These are phyloP conservation scores for Zea mays DNA, from an alignment of 176 grass and related monocot species.

Conservation along the genomic window DNA sequence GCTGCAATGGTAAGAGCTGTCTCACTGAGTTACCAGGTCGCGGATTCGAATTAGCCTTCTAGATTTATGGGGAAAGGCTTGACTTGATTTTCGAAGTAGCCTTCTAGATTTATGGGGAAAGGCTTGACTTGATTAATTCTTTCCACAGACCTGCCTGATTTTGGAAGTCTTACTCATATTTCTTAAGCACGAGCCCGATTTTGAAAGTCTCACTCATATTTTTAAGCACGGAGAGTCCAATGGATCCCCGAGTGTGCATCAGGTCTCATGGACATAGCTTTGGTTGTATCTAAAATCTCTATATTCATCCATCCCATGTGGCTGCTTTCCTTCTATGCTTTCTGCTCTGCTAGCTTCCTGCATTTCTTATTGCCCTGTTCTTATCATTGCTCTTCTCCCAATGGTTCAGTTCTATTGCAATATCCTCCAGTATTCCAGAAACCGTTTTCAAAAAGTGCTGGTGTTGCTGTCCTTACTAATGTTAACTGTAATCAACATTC, in stretches of 20 bases:
- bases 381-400: conserved; percentile 33
- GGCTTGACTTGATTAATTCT: too few relatives aligned
- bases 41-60: too few relatives aligned
- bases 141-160: neutral
- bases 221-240: conserved; percentile 4
- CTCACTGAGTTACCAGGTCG: too few relatives aligned
- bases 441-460: conserved; percentile 75
- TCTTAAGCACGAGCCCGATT: neutral
- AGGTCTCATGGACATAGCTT: conserved; percentile 54
- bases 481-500: conserved; percentile 47
- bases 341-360: conserved; percentile 42
- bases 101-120: too few relatives aligned
- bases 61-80: too few relatives aligned
- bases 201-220: conserved; percentile 27
- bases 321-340: conserved; percentile 28
- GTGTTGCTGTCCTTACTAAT: conserved; percentile 65
- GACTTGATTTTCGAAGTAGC: too few relatives aligned
- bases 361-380: conserved; percentile 58
- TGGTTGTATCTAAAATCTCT: conserved; percentile 51
- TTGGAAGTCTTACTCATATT: conserved; percentile 28
- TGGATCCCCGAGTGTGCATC: conserved; percentile 55
- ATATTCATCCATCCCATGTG: conserved; percentile 30
- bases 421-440: conserved; percentile 63
- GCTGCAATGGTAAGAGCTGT: too few relatives aligned
- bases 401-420: conserved; percentile 63